Evolutionary conservation across 257 asterid species (phyloP), one percentile per base, ranked within the genome.

Genomic region (Galeopsis tetrahit): DNA sequence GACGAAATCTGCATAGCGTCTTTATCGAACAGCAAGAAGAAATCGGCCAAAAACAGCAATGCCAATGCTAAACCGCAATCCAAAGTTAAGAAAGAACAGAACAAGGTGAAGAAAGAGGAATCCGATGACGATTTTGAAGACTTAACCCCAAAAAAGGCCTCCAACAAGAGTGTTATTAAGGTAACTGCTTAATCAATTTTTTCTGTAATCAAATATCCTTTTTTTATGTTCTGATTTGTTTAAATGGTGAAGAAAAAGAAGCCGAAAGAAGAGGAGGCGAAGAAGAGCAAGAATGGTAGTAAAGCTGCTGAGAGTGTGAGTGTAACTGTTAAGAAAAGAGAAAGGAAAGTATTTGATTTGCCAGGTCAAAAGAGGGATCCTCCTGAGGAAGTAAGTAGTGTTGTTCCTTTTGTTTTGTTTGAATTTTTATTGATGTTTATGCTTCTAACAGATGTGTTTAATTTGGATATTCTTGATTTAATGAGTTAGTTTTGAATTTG

Each of bases 311-410:
- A 68, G 55, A 10, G 11, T 57, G 78, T 74, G 62, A 74, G 59
- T 44, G 85, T n/a, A 39, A 74, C 55, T 44, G 85, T n/a, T 44
- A 83, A 77, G 84, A 87, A 85, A 71, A 88, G 82, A 78, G 91
- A 80, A 73, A 85, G 61, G 83, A 90, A 85, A 79, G 90, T 83
- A 7, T 90, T 81, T 75, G 90, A 90, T 65, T 87, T 88, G 67
- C 97, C 98, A 9, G 98, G 98, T 33, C 98, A 92, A 84, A 90
- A 87, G 80, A 87, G 93, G 86, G 97, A 85, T 3, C 72, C 90
- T 66, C 97, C 96, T 36, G 89, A 85, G 58, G 95, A 87, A 77
- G 98, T 92, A 80, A 72, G 86, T 48, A 17, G 33, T 52, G 15
- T 40, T 39, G 4, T 66, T 63, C 42, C 13, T n/a, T 7, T 49